These are phyloP conservation scores for Hymenoscyphus linearis DNA, from an alignment of 2,329 filamentous ascomycete species.

Conservation along the genomic window DNA sequence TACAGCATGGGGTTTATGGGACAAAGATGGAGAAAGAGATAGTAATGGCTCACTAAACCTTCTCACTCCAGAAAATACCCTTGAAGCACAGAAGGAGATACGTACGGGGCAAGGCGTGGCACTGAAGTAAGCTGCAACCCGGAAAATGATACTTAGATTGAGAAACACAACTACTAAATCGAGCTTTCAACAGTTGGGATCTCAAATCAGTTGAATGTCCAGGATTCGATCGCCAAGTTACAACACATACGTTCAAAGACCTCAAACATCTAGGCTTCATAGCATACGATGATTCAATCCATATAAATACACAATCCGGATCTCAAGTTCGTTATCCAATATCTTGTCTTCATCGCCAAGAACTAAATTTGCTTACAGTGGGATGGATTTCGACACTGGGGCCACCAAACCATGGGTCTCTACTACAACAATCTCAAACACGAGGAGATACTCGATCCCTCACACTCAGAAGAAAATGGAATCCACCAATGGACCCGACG, in stretches of 20 bases:
- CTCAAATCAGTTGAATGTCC: conserved; percentile 15
- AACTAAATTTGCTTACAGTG: conserved; percentile 39
- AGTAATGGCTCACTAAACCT: conserved; percentile 40
- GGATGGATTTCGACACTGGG: conserved; percentile 39
- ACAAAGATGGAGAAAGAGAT: conserved; percentile 43
- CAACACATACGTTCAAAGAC: conserved; percentile 14
- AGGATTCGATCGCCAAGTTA: conserved; percentile 16
- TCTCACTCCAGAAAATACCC: conserved; percentile 38
- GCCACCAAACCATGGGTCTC: conserved; percentile 22
- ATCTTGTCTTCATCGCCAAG: neutral
- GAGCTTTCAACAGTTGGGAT: conserved; percentile 9
- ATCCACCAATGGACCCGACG: conserved; percentile 12
- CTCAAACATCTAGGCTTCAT: conserved; percentile 27
- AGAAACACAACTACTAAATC: neutral
- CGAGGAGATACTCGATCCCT: conserved; percentile 26
- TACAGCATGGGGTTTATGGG: conserved; percentile 41
- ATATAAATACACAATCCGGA: conserved; percentile 42
- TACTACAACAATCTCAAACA: conserved; percentile 32
- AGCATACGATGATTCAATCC: conserved; percentile 49
- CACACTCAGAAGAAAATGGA: conserved; percentile 32
- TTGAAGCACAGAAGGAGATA: conserved; percentile 38
- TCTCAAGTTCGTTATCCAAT: conserved; percentile 29
- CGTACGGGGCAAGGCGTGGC: conserved; percentile 36
- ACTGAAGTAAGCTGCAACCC: conserved; percentile 13
- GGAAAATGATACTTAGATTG: too few species aligned